Conservation (phyloP, 352 stramenopile species). For the Thraustotheca clavata region DNA sequence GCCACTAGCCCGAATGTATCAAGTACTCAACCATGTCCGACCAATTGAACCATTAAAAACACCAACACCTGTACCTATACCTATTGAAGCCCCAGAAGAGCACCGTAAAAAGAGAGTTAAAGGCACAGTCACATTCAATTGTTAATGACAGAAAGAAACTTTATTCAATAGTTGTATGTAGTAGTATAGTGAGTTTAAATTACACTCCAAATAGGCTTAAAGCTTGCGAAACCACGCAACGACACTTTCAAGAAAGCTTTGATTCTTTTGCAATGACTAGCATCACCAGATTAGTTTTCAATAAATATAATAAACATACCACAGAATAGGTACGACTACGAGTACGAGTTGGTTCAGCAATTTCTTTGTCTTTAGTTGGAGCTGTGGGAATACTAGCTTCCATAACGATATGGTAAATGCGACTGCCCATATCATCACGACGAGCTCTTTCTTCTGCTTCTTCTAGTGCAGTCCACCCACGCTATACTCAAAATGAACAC, state of each 20-base stretch:
- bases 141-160: too few species aligned
- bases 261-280: neutral
- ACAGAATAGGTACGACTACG: slow-evolving; percentile 1
- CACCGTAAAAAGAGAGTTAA: too few species aligned
- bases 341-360: neutral
- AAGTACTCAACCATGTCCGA: slow-evolving; percentile 9
- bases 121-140: too few species aligned
- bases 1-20: neutral
- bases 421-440: neutral
- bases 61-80: neutral
- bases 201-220: too few species aligned
- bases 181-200: too few species aligned
- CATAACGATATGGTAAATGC: neutral
- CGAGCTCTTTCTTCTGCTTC: neutral
- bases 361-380: neutral
- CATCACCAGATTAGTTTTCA: neutral
- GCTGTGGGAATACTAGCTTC: neutral
- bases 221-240: slow-evolving; percentile 1
- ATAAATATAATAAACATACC: neutral
- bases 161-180: too few species aligned
- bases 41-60: slow-evolving; percentile 14
- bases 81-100: too few species aligned
- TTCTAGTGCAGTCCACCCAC: neutral
- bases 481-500: neutral
- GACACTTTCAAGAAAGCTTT: neutral